Percentiles rank a stretch among this genome's conserved stretches.
phyloP scores from a whole-genome alignment of 768 basidiomycete species.

The Infundibulicybe gibba region DNA sequence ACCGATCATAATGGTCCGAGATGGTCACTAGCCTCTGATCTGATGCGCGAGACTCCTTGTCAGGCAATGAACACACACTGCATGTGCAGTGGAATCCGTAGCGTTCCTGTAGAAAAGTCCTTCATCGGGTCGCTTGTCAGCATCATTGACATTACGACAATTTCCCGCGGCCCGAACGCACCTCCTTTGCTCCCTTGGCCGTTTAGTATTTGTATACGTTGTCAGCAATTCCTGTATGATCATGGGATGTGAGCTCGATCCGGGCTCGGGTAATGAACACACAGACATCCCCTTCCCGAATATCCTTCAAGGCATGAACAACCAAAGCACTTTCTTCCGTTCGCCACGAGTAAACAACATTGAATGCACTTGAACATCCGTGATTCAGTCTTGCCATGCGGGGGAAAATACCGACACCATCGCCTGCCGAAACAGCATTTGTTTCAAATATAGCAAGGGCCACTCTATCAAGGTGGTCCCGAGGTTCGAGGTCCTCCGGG shows the following conservation, averaged over 20 bases:
- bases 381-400: conserved; percentile 65
- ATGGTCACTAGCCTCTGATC: conserved; percentile 48
- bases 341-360: conserved; percentile 61
- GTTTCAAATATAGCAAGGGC: conserved; percentile 66
- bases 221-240: conserved; percentile 53
- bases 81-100: conserved; percentile 63
- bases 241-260: conserved; percentile 1
- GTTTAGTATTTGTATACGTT: conserved; percentile 56
- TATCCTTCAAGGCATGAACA: conserved; percentile 55
- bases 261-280: not conserved
- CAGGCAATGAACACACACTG: conserved; percentile 52
- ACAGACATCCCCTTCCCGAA: conserved; percentile 47
- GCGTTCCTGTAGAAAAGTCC: conserved; percentile 41
- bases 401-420: conserved; percentile 61
- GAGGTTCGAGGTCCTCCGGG: conserved; percentile 34
- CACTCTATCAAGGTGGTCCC: conserved; percentile 35
- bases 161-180: conserved; percentile 14
- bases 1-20: conserved; percentile 35
- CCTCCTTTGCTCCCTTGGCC: conserved; percentile 51
- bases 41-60: conserved; percentile 42
- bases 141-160: not conserved
- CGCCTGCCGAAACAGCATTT: conserved; percentile 56
- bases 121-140: not conserved
- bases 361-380: conserved; percentile 65
- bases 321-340: conserved; percentile 43